Evolutionary conservation across 352 stramenopile species (phyloP), one percentile per base, ranked within the genome.

Genomic region (Phytophthora uliginosa): DNA sequence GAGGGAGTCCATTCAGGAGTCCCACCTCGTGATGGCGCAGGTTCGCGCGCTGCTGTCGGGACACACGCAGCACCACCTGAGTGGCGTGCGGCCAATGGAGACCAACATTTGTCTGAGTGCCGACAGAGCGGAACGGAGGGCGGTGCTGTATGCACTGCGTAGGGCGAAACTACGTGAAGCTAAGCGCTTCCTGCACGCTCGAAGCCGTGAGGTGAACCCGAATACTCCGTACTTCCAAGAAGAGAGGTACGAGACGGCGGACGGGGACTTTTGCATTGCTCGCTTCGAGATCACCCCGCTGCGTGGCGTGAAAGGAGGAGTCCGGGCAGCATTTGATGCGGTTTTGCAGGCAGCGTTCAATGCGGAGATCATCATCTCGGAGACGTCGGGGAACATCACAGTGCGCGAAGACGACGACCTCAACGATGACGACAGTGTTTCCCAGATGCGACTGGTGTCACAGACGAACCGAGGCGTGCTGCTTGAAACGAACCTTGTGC

Each of bases 351-450:
- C 78, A 48, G 77, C 79, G 42, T 81, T 77, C 50, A 92, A 90
- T 62, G 71, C 82, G 13, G 84, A 92, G 69, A 88, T 92, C 65
- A 84, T 79, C 50, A 86, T 90, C 59, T 90, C 84, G 7, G 84
- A 92, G 65, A 81, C 73, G 20, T 67, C 85, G 0, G 84, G 83
- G 13, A 79, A 88, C 56, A 89, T 92, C 45, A 92, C 82, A 18
- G 85, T 90, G 62, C 84, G 84, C 9, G 84, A 92, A 57, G 83
- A 92, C 53, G 85, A 90, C 66, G 85, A 92, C 69, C 80, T 76
- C 31, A 73, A 76, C 26, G 78, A 85, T 36, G 66, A 76, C 28
- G 72, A 51, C 42, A 51, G 62, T 36, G 59, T 84, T 17, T 77
- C 77, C 20, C 79, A 89, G 69, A 76, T 82, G 63, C 75, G 82